Evolutionary conservation across 2,329 filamentous ascomycete species (phyloP).

Genomic region (Trichoderma arundinaceum): DNA sequence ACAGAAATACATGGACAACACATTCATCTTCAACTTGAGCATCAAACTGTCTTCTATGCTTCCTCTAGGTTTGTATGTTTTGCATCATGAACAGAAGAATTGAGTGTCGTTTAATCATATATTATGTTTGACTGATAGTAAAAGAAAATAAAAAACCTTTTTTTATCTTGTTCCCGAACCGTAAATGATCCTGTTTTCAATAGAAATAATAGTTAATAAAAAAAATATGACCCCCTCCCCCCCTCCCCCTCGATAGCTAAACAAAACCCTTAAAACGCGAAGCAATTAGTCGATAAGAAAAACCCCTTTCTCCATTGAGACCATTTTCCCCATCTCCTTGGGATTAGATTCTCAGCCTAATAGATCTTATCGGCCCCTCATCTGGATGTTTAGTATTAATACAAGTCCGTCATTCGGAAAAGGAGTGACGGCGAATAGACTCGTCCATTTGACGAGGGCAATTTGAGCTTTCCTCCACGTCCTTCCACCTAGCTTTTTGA

Average conservation of each 20-base stretch:
- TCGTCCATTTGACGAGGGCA: background rate
- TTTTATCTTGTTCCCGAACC: conserved; percentile 20
- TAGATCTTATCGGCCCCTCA: background rate
- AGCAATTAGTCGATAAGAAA: conserved; percentile 7
- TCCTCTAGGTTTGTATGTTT: no score
- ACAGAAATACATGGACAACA: background rate
- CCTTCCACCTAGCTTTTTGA: background rate
- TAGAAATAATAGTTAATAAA: background rate
- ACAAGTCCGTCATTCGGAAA: conserved; percentile 10
- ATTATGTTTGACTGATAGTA: conserved; percentile 7
- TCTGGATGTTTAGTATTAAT: conserved; percentile 19
- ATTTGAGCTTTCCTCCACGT: background rate
- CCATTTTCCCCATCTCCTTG: background rate
- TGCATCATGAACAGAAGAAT: background rate
- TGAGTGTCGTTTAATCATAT: background rate
- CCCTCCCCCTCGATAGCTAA: background rate
- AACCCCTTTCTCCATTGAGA: background rate
- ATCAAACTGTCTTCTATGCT: no score
- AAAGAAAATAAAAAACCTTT: background rate
- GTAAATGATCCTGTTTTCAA: conserved; percentile 4
- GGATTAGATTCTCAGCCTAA: background rate
- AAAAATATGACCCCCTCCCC: background rate
- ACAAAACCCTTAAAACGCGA: background rate
- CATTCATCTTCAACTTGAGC: background rate
- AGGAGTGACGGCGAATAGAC: background rate